Evolutionary conservation across 2,329 filamentous ascomycete genomes (phyloP), one percentile per base, ranked within the genome.

Genomic region (Dissoconium aciculare): DNA sequence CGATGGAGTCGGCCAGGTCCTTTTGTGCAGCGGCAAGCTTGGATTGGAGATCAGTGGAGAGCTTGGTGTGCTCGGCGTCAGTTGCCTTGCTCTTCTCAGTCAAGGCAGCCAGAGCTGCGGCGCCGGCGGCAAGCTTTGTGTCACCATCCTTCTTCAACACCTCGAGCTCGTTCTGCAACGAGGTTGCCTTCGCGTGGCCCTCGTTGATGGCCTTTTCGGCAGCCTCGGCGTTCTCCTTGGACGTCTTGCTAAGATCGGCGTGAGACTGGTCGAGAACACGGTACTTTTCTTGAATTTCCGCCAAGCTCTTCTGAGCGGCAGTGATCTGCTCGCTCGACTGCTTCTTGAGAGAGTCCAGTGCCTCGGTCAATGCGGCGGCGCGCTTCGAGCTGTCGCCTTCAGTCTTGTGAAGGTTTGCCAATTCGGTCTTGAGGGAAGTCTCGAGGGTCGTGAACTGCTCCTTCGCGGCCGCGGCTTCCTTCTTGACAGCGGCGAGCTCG

Each of bases 251-350:
- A 8, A 23, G n/a, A 8, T 23, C 19, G 19, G 19, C 19, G n/a
- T 23, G 19, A 23, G 19, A 8, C 19, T 23, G 8, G 19, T 23
- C 19, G 19, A 23, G 19, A 8, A 8, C 8, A 8, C n/a, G 19
- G 19, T 23, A 23, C 19, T 23, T 23, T 8, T 8, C n/a, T n/a
- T 23, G 19, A n/a, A 23, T 23, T 8, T 23, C 19, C n/a, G 19
- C 19, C 19, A 23, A n/a, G 19, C 19, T 23, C 19, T 23, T 23
- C 19, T 23, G 19, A n/a, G 19, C 19, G 19, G 19, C 19, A n/a
- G 19, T 23, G 19, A 23, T 8, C 19, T 23, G 19, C 8, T 23
- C 19, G n/a, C 8, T n/a, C 8, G 19, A 23, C 8, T 8, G 8
- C 19, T 23, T 23, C 19, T 23, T 23, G 19, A 23, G n/a, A n/a